Base-by-base conservation (phyloP, 192 early-diverging fungal species). In the Mortierella alpina region DNA sequence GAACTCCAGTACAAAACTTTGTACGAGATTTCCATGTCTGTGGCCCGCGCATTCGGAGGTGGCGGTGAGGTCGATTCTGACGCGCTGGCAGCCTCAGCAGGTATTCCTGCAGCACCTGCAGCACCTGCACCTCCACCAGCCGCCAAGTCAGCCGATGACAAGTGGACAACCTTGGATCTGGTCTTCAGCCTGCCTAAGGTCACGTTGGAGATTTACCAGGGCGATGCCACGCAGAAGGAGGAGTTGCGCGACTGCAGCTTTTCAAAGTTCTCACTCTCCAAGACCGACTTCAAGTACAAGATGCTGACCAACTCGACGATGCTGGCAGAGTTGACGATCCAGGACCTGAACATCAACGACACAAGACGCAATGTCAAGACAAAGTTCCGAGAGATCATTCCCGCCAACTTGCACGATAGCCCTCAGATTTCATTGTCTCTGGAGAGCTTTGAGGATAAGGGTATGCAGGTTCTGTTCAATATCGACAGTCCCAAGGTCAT, bases 371-470 rank as follows among this genome's bases (percentile, higher is more conserved):
- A 91, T 9, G 89, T 90, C 0, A 85, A 89, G 42, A 96, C 91
- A 70, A 85, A 93, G 52, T 98, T 96, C 82, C 89, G 90, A 46
- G 93, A 97, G 62, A 92, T 98, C 20, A 92, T 98, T 69, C 91
- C 90, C 11, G 85, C 88, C n/a, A 81, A 86, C n/a, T 76, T 84
- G 17, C 76, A 88, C 42, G 69, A 84, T 12, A 89, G 90, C 7
- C 86, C 94, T 60, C 93, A 95, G 70, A 78, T 93, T 13, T 86
- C 83, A 0, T 18, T 88, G 49, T 71, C 84, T 48, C 61, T 86
- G 12, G 85, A 80, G 15, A 72, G 80, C 6, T 75, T 82, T 39
- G 72, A 84, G 1, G 81, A 79, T 8, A 87, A 87, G 9, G 82
- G 83, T 12, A 83, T 87, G 72, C 79, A 93, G 5, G 88, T 89